These are phyloP conservation scores for Friedmanniomyces endolithicus DNA, from an alignment of 495 filamentous ascomycete genomes.

Conservation along the genomic window DNA sequence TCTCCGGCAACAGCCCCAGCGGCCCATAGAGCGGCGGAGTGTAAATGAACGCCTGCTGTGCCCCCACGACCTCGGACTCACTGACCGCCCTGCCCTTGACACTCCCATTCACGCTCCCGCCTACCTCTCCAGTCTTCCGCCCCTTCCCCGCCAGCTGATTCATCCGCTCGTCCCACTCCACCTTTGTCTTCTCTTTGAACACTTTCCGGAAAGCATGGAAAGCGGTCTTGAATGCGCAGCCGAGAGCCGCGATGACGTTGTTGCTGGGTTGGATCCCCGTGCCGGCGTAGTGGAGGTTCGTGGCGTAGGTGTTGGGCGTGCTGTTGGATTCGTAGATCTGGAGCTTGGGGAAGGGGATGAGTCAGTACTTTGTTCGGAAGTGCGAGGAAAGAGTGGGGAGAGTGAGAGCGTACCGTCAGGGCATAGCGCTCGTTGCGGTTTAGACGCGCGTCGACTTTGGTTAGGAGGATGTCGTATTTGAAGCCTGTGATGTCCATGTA, in stretches of 20 bases:
- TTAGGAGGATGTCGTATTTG: slow-evolving; percentile 37
- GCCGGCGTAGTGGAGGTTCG: slow-evolving; percentile 19
- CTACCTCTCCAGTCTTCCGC: background rate
- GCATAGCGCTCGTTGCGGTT: slow-evolving; percentile 33
- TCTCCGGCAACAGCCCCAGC: slow-evolving; percentile 12
- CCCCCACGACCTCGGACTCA: background rate
- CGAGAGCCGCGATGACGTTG: slow-evolving; percentile 19
- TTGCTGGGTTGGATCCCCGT: slow-evolving; percentile 13
- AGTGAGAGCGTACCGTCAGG: slow-evolving; percentile 27
- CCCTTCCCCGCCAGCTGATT: background rate
- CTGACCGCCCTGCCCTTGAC: slow-evolving; percentile 1
- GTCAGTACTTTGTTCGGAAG: background rate
- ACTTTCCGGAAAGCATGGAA: slow-evolving; percentile 22
- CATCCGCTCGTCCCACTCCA: slow-evolving; percentile 28
- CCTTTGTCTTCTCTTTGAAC: slow-evolving; percentile 24
- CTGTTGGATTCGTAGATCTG: slow-evolving; percentile 44
- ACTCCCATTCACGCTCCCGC: background rate
- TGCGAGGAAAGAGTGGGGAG: background rate
- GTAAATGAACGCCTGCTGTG: slow-evolving; percentile 10
- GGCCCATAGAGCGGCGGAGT: slow-evolving; percentile 11
- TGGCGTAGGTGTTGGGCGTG: slow-evolving; percentile 36
- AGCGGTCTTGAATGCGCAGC: slow-evolving; percentile 18
- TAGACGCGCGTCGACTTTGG: slow-evolving; percentile 29
- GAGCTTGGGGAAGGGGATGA: background rate
- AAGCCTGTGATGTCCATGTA: slow-evolving; percentile 38